phyloP scores from a whole-genome alignment of 1,284 basidiomycete genomes.

The Meripilus lineatus region DNA sequence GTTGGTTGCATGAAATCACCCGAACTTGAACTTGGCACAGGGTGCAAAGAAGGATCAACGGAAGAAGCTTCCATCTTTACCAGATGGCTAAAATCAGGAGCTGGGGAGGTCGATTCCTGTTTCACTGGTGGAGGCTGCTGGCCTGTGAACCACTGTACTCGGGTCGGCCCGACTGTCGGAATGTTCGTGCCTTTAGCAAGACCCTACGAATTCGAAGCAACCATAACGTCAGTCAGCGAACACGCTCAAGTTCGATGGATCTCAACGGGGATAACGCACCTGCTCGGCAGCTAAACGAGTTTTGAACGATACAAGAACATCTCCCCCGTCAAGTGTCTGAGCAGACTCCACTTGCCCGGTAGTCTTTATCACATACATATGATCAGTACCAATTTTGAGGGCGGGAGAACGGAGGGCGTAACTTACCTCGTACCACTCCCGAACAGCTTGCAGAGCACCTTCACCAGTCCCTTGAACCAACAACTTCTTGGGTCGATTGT shows the following conservation, averaged over 20 bases:
- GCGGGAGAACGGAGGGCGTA: conserved; percentile 3
- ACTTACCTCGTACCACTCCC: conserved; percentile 80
- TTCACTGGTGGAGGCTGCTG: conserved; percentile 17
- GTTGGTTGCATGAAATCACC: no score
- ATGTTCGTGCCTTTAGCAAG: conserved; percentile 63
- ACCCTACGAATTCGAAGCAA: conserved; percentile 38
- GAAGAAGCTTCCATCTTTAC: no score
- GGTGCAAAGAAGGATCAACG: no score
- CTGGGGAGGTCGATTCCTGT: conserved; percentile 7
- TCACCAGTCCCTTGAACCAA: conserved; percentile 64
- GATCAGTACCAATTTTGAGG: conserved; percentile 12
- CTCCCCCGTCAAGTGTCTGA: conserved; percentile 46
- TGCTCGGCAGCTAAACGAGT: conserved; percentile 72
- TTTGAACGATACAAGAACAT: conserved; percentile 61
- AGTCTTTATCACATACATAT: conserved; percentile 34
- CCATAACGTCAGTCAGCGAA: not conserved
- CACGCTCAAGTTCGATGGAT: not conserved
- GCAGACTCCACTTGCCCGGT: conserved; percentile 64
- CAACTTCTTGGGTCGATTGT: conserved; percentile 85
- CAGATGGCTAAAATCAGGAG: no score
- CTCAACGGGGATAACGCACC: conserved; percentile 31
- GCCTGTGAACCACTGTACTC: conserved; percentile 59
- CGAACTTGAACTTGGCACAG: no score
- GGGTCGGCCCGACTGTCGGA: conserved; percentile 57
- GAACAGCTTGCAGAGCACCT: conserved; percentile 55